Evolutionary conservation across 1,284 basidiomycete genomes (phyloP).

Genomic region (Austroboletus niveus): DNA sequence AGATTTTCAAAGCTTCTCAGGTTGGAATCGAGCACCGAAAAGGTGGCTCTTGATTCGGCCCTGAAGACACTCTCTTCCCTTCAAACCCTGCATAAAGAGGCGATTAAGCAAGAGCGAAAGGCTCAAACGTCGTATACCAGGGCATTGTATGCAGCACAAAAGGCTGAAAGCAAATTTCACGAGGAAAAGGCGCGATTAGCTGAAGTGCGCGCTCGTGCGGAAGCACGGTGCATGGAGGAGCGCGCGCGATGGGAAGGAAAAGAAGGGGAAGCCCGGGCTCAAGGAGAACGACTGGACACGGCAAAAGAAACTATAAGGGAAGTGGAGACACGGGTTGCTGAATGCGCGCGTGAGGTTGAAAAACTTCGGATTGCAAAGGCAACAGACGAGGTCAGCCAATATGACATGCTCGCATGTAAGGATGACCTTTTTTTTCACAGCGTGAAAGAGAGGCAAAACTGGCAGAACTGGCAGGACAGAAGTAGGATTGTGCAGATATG

Average conservation of each 20-base stretch:
- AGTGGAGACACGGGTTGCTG: slow-evolving; percentile 24
- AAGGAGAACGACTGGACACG: slow-evolving; percentile 30
- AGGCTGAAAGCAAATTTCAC: slow-evolving; percentile 28
- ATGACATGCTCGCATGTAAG: background rate
- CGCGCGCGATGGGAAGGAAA: slow-evolving; percentile 34
- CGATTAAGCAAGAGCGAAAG: slow-evolving; percentile 29
- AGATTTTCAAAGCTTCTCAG: slow-evolving; percentile 28
- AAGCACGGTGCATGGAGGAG: slow-evolving; percentile 27
- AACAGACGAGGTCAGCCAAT: slow-evolving; percentile 30
- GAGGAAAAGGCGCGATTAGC: slow-evolving; percentile 25
- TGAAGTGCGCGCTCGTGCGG: slow-evolving; percentile 27
- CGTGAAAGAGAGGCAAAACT: slow-evolving; percentile 31
- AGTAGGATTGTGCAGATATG: slow-evolving; percentile 4
- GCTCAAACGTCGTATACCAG: slow-evolving; percentile 24
- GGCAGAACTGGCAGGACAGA: slow-evolving; percentile 12
- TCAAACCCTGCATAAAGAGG: slow-evolving; percentile 30
- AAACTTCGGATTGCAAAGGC: slow-evolving; percentile 31
- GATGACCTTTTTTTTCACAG: slow-evolving; percentile 18
- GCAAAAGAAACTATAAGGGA: slow-evolving; percentile 30
- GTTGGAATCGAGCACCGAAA: slow-evolving; percentile 28
- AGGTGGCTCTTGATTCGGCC: slow-evolving; percentile 28
- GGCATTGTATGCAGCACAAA: slow-evolving; percentile 27
- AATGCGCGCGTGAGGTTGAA: slow-evolving; percentile 33
- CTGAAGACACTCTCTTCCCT: slow-evolving; percentile 25
- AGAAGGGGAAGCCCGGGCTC: slow-evolving; percentile 25